phyloP scores from a whole-genome alignment of 371 early-diverging fungal genomes.

The Mortierella sp. region DNA sequence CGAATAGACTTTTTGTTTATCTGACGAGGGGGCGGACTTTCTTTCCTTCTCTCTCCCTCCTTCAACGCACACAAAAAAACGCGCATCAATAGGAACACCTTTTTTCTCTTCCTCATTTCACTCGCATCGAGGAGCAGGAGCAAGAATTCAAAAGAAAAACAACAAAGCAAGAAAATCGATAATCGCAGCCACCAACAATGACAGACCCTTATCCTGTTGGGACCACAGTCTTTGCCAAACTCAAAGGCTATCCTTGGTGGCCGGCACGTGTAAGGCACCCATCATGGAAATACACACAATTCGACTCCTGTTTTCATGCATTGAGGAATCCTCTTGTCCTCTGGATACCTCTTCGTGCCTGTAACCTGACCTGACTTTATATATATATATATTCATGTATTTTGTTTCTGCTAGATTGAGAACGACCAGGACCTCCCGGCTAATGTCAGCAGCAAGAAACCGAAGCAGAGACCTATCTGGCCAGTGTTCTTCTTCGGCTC shows the following conservation, averaged over 20 bases:
- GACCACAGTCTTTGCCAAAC: slow-evolving; percentile 75
- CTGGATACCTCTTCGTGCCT: no score
- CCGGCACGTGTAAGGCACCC: slow-evolving; percentile 71
- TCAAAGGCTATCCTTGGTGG: slow-evolving; percentile 87
- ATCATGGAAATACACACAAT: no score
- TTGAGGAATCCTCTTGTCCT: no score
- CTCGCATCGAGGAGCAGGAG: not conserved
- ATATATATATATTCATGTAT: no score
- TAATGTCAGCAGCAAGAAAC: slow-evolving; percentile 66
- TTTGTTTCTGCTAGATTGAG: slow-evolving; percentile 61
- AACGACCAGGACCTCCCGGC: slow-evolving; percentile 64
- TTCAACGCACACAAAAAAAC: not conserved
- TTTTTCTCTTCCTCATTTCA: not conserved
- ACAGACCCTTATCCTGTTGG: slow-evolving; percentile 65
- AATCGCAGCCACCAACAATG: slow-evolving; percentile 16
- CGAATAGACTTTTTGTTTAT: not conserved
- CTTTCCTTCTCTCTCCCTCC: not conserved
- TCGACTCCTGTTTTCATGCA: no score
- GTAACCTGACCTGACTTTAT: not conserved
- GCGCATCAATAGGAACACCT: no score
- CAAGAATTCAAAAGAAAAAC: not conserved
- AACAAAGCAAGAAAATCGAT: not conserved
- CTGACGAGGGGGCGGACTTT: not conserved
- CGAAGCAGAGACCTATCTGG: slow-evolving; percentile 65
- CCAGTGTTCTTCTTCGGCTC: slow-evolving; percentile 79